These are phyloP conservation scores for Yamadazyma mexicana DNA, from an alignment of 1,139 yeast genomes.

Conservation along the genomic window DNA sequence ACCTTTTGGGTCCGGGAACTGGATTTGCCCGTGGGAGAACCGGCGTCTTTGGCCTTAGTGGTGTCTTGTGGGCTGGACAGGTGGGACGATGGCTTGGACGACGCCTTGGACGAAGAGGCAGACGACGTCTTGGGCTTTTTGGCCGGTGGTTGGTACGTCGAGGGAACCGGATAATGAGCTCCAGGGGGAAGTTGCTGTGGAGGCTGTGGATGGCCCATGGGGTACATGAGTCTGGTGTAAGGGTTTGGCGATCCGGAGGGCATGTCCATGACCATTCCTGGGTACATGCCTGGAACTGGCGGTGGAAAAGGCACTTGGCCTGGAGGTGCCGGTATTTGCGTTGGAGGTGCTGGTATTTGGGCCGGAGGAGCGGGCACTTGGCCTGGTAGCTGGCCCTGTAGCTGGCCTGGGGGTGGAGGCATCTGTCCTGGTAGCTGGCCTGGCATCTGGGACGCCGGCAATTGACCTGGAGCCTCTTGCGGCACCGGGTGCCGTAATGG, in stretches of 20 bases:
- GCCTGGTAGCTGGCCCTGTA: no score
- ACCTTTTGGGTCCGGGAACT: no score
- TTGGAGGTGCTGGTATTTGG: not conserved
- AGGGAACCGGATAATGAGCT: not conserved
- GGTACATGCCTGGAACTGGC: not conserved
- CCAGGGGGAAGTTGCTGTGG: not conserved
- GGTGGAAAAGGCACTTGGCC: no score
- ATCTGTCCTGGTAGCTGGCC: no score
- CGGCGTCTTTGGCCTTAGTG: conserved; percentile 11
- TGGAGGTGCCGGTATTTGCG: not conserved
- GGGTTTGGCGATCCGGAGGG: no score
- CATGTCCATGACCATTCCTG: no score
- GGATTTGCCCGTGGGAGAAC: no score
- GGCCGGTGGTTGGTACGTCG: not conserved
- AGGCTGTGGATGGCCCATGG: not conserved
- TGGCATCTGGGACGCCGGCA: not conserved
- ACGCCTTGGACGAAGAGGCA: not conserved
- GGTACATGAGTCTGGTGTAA: not conserved
- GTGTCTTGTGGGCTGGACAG: not conserved
- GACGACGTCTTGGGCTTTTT: not conserved
- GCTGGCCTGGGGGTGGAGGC: no score
- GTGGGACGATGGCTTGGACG: not conserved
- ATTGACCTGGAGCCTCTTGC: not conserved
- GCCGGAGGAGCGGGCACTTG: no score
- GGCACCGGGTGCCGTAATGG: not conserved